These are phyloP conservation scores for Chenopodium quinoa DNA, from an alignment of 148 eudicot genomes.

Conservation along the genomic window DNA sequence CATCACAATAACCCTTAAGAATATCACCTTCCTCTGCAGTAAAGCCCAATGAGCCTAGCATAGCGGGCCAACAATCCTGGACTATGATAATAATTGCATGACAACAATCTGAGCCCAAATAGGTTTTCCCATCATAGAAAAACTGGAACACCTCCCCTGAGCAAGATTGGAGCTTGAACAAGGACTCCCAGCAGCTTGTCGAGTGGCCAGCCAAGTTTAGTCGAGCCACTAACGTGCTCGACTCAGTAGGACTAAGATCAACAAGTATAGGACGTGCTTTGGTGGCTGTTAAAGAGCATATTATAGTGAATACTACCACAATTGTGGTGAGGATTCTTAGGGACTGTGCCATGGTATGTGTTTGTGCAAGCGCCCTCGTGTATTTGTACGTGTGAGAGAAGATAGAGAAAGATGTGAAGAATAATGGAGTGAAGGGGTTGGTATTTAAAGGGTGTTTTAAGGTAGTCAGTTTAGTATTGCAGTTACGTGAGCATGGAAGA, in stretches of 20 bases:
- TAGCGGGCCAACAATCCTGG: conserved; percentile 55
- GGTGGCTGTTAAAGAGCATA: not conserved
- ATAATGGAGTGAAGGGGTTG: not conserved
- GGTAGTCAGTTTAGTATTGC: not conserved
- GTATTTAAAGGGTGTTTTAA: conserved; percentile 11
- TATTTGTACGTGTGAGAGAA: not conserved
- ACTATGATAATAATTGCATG: conserved; percentile 41
- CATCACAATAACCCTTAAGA: conserved; percentile 57
- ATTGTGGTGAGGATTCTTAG: not conserved
- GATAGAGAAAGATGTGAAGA: not conserved
- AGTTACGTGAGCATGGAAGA: not conserved
- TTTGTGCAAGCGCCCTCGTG: not conserved
- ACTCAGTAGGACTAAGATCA: conserved; percentile 3
- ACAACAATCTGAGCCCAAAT: conserved; percentile 50
- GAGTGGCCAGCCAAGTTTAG: conserved; percentile 23
- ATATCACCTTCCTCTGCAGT: conserved; percentile 45
- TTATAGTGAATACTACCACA: not conserved
- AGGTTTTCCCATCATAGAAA: conserved; percentile 54
- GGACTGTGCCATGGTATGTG: conserved; percentile 11
- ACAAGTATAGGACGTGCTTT: conserved; percentile 1
- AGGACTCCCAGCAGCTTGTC: conserved; percentile 47
- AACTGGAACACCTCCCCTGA: conserved; percentile 54
- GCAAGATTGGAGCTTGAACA: conserved; percentile 51
- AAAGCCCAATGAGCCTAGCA: conserved; percentile 51
- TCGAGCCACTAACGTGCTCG: conserved; percentile 6